Evolutionary conservation across 768 basidiomycete species (phyloP).

Genomic region (Calocera viscosa): DNA sequence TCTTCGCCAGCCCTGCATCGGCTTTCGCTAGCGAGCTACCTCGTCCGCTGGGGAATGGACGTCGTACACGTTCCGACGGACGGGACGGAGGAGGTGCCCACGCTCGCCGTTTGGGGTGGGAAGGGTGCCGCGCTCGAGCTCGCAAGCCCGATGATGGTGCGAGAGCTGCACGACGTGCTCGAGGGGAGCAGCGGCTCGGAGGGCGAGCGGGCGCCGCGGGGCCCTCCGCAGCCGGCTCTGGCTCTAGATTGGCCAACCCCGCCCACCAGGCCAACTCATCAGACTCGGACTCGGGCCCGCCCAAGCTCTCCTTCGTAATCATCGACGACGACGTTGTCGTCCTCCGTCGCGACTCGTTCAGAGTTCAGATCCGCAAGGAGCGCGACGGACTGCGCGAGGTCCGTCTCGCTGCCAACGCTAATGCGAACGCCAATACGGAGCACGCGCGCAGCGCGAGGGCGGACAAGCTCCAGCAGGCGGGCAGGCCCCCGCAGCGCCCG

Average conservation of each 20-base stretch:
- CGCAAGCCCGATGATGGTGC: background rate
- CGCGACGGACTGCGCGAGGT: conserved; percentile 19
- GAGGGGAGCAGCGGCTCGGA: conserved; percentile 11
- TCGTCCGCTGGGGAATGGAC: conserved; percentile 92
- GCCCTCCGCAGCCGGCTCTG: no score
- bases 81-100: conserved; percentile 16
- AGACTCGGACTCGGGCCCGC: conserved; percentile 17
- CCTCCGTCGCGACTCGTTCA: conserved; percentile 65
- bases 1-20: conserved; percentile 74
- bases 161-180: background rate
- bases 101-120: background rate
- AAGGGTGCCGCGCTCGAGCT: background rate
- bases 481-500: background rate
- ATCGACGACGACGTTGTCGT: conserved; percentile 86
- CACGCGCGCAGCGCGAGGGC: background rate
- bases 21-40: conserved; percentile 86
- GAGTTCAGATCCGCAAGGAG: conserved; percentile 51
- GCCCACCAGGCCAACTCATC: background rate
- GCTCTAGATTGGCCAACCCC: no score
- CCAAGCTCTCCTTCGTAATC: conserved; percentile 54
- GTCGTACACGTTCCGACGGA: conserved; percentile 53
- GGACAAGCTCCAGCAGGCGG: background rate
- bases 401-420: conserved; percentile 30
- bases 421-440: conserved; percentile 12
- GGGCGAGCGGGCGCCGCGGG: background rate